Conservation (phyloP, 2,329 filamentous ascomycete species). For the Delphinella strobiligena region DNA sequence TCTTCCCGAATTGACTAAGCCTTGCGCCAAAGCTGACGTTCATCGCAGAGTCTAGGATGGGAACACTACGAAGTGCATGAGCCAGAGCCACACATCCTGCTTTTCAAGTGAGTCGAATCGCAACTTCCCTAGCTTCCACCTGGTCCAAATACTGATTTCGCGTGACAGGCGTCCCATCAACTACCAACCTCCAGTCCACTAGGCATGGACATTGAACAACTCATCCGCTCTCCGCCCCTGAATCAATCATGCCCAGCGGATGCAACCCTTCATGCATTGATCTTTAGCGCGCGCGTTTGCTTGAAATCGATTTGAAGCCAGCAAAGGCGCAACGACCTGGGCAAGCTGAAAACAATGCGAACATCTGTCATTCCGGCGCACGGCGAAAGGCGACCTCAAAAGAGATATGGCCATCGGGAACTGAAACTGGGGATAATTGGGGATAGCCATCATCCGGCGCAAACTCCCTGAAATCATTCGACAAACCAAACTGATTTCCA, state of each 20-base stretch:
- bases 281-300: neutral
- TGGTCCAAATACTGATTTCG: neutral
- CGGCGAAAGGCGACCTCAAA: too few species aligned
- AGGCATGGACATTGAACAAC: conserved; percentile 3
- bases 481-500: too few species aligned
- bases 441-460: too few species aligned
- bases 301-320: too few species aligned
- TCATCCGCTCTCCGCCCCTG: neutral
- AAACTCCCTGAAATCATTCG: too few species aligned
- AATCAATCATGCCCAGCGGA: neutral
- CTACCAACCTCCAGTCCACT: conserved; percentile 55
- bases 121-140: neutral
- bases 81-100: conserved; percentile 91
- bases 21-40: neutral
- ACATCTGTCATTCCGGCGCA: too few species aligned
- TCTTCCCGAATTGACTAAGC: neutral
- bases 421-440: too few species aligned
- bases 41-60: conserved; percentile 79
- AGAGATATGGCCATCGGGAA: too few species aligned
- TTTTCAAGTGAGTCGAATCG: conserved; percentile 87
- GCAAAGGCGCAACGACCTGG: too few species aligned
- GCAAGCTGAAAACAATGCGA: too few species aligned
- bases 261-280: neutral
- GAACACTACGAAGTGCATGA: conserved; percentile 99
- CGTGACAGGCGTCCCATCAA: conserved; percentile 62